phyloP scores from a whole-genome alignment of 2,329 filamentous ascomycete species.

The Paecilomyces niveus region DNA sequence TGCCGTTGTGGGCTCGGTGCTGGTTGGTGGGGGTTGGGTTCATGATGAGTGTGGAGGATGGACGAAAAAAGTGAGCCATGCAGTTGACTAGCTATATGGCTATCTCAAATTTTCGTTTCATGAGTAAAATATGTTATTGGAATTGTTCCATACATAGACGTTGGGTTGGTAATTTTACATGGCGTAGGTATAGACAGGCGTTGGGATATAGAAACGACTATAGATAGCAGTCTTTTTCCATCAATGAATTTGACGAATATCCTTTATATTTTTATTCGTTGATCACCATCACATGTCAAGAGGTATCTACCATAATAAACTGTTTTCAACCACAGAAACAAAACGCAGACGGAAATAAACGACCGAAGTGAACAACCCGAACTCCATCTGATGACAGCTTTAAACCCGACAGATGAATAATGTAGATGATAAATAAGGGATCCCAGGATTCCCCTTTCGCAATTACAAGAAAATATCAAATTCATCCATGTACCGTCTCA shows the following conservation, averaged over 20 bases:
- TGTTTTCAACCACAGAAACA: background rate
- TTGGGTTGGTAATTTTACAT: background rate
- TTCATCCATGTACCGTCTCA: background rate
- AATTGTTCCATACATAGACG: background rate
- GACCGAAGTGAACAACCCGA: background rate
- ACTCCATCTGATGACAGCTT: background rate
- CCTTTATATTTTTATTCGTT: background rate
- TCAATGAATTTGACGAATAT: background rate
- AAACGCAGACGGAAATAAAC: background rate
- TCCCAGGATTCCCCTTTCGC: background rate
- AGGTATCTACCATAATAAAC: background rate
- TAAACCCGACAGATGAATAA: background rate
- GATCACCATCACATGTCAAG: background rate
- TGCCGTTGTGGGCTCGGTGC: constrained; percentile 14
- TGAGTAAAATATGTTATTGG: background rate
- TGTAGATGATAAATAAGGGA: background rate
- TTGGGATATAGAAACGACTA: background rate
- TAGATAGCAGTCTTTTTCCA: background rate
- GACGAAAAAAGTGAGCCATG: constrained; percentile 6
- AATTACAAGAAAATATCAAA: background rate
- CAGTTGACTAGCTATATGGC: background rate
- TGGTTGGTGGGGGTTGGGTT: constrained; percentile 19
- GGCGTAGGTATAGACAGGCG: background rate
- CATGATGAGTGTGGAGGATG: constrained; percentile 25
- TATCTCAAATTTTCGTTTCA: background rate